These are phyloP conservation scores for Obba rivulosa DNA, from an alignment of 768 basidiomycete genomes.

Conservation along the genomic window DNA sequence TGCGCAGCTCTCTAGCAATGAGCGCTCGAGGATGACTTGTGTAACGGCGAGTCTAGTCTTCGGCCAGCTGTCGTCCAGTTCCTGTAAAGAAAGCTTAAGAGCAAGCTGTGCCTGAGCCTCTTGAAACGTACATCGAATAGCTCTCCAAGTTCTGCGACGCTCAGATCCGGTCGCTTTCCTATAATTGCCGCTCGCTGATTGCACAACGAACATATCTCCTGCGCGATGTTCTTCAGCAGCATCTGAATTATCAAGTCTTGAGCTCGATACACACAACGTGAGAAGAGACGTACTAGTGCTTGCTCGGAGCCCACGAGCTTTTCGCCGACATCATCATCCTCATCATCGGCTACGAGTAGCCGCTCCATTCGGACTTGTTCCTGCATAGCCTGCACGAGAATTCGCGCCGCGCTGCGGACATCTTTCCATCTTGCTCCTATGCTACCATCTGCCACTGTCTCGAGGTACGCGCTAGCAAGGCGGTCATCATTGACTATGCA, in stretches of 20 bases:
- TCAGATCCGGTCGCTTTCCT: slow-evolving; percentile 8
- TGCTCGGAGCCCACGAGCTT: too few species aligned
- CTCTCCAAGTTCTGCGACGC: slow-evolving; percentile 3
- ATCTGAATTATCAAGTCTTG: background rate
- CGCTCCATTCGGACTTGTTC: slow-evolving; percentile 1
- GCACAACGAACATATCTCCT: slow-evolving; percentile 1
- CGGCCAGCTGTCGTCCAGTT: slow-evolving; percentile 3
- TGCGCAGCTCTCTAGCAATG: slow-evolving; percentile 18
- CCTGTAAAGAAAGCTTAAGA: slow-evolving; percentile 1
- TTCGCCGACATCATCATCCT: background rate
- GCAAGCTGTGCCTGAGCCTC: background rate
- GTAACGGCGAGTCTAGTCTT: slow-evolving; percentile 15
- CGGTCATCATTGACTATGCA: background rate
- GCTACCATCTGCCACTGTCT: background rate
- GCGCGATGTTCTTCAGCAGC: background rate
- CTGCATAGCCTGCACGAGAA: background rate
- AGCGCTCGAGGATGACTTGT: slow-evolving; percentile 21
- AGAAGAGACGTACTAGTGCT: too few species aligned
- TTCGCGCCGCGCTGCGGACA: background rate
- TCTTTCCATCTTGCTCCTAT: background rate
- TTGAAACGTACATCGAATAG: slow-evolving; percentile 10
- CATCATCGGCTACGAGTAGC: background rate
- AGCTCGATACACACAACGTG: too few species aligned
- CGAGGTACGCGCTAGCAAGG: background rate
- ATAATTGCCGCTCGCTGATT: slow-evolving; percentile 3